Evolutionary conservation across 1,139 yeast species (phyloP), one percentile per base, ranked within the genome.

Genomic region (Sugiyamaella castrensis): DNA sequence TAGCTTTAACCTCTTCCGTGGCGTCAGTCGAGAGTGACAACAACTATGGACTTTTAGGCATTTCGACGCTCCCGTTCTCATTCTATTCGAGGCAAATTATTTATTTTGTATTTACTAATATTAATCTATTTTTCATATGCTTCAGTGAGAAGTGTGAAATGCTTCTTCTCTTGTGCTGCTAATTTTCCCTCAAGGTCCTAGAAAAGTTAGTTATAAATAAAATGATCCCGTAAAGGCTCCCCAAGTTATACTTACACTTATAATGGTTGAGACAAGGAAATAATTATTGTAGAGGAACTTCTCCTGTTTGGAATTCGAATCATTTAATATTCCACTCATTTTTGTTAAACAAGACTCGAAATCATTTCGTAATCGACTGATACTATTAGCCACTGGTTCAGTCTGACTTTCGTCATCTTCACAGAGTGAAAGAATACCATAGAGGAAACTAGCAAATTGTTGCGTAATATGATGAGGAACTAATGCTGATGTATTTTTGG

Each of bases 291-390:
- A 84, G 50, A 91, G 71, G 63, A 91, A 88, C 40, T 80, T 70
- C 60, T 87, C 95, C 48, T 82, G 77, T 46, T 81, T 80, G 12
- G 53, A 39, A 32, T 73, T 70, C 12, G 77, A 70, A 53, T 73
- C 72, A 48, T 73, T 60, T 33, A 68, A 61, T 4, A 59, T 60
- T n/a, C 62, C 58, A 29, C 66, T 59, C 33, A 86, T 67, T 59
- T 84, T 88, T 1, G 95, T 86, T 62, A 92, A 68, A 1, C 82
- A 75, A 29, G 79, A 80, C 64, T 92, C 98, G 64, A 81, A 91
- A 55, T 87, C 96, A 59, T 81, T 82, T 46, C 91, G 71, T 37
- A 92, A 69, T 50, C 96, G 73, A 8, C 73, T 73, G 3, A 91
- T 75, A 1, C 92, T 82, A 51, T 78, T 80, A 39, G 79, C 78